Evolutionary conservation across 441 rosid genomes (phyloP).

Genomic region (Geranium incanum): DNA sequence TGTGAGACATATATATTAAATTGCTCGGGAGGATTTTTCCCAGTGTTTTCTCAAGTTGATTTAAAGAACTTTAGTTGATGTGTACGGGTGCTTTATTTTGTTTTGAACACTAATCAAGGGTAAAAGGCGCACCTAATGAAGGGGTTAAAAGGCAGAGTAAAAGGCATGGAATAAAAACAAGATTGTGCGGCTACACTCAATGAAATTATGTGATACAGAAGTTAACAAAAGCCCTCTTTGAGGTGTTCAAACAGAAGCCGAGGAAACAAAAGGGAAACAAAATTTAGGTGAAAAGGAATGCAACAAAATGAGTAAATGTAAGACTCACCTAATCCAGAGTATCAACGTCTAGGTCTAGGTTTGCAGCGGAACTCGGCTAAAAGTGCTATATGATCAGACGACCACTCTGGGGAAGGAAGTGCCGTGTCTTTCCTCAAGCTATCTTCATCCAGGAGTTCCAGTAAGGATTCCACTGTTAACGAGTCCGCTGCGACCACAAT

Average conservation of each 20-base stretch:
- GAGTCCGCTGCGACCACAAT: slow-evolving; percentile 68
- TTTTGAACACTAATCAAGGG: neutral
- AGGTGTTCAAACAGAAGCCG: neutral
- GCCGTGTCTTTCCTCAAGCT: slow-evolving; percentile 97
- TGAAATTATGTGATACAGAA: neutral
- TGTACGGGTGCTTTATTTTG: neutral
- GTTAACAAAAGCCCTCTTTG: neutral
- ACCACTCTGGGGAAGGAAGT: slow-evolving; percentile 99
- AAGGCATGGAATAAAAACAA: neutral
- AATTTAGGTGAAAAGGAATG: neutral
- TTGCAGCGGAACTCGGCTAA: slow-evolving; percentile 96
- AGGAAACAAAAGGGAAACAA: neutral
- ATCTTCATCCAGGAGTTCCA: slow-evolving; percentile 82
- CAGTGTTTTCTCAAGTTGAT: neutral
- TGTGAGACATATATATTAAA: neutral
- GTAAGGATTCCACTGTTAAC: slow-evolving; percentile 34
- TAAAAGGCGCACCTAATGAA: too few relatives aligned
- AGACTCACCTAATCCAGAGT: slow-evolving; percentile 17
- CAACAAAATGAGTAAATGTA: neutral
- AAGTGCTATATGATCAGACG: slow-evolving; percentile 96
- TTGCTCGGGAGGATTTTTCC: too few relatives aligned
- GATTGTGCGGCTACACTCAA: neutral
- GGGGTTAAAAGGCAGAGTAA: neutral
- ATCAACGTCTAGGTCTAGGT: slow-evolving; percentile 87
- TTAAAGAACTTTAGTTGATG: neutral